Conservation (phyloP, 2,329 filamentous ascomycete genomes). For the Sclerotinia minor region DNA sequence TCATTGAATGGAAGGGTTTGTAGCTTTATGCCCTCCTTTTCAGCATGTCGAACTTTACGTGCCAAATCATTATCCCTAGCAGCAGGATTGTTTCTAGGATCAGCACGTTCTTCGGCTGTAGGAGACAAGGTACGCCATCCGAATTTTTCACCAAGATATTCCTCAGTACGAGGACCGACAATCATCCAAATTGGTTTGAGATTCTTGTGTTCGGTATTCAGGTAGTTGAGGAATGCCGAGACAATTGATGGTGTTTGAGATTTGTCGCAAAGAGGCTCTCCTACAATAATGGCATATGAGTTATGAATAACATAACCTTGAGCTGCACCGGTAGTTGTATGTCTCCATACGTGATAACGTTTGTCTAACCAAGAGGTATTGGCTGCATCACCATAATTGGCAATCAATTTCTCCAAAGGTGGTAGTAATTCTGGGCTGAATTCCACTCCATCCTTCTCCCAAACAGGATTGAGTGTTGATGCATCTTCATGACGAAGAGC, state of each 20-base stretch:
- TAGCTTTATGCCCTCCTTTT: constrained; percentile 81
- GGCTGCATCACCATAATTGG: constrained; percentile 92
- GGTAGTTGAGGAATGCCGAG: constrained; percentile 70
- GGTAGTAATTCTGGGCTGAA: constrained; percentile 56
- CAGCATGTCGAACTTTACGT: constrained; percentile 80
- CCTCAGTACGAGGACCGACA: constrained; percentile 75
- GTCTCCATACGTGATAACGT: constrained; percentile 84
- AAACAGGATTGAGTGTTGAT: constrained; percentile 72
- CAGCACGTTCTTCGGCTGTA: constrained; percentile 83
- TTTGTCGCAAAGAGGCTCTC: constrained; percentile 81
- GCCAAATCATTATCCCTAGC: constrained; percentile 73
- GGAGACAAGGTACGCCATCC: constrained; percentile 89
- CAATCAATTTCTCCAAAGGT: constrained; percentile 81
- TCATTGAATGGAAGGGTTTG: constrained; percentile 68
- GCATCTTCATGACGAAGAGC: constrained; percentile 83
- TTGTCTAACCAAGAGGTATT: constrained; percentile 94
- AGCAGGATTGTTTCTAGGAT: constrained; percentile 67
- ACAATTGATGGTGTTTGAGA: constrained; percentile 75
- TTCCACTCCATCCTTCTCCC: constrained; percentile 49
- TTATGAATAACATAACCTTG: constrained; percentile 77
- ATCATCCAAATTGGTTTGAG: constrained; percentile 88
- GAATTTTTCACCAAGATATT: constrained; percentile 75
- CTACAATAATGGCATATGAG: constrained; percentile 80
- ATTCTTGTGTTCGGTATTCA: constrained; percentile 67
- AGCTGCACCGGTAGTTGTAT: constrained; percentile 75